Evolutionary conservation across 306 rosid genomes (phyloP).

Genomic region (Biancaea sappan): DNA sequence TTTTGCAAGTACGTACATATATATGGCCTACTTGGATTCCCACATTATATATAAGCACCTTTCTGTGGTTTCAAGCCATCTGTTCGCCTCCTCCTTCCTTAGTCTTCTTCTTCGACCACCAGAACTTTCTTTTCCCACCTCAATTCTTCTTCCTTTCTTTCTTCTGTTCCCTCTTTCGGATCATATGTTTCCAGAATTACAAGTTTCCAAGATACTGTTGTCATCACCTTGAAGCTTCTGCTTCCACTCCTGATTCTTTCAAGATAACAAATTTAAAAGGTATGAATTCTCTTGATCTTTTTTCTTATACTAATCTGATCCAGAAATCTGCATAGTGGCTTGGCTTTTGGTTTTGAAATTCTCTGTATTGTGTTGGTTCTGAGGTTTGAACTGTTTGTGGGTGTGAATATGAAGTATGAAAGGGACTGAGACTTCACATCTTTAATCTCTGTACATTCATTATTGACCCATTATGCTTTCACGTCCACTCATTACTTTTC

Average conservation of each 20-base stretch:
- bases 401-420: not conserved
- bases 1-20: conserved; percentile 18
- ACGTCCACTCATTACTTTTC: not conserved
- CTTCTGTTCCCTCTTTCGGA: not conserved
- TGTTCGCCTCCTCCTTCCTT: conserved; percentile 1
- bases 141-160: conserved; percentile 25
- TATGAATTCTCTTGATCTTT: conserved; percentile 22
- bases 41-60: conserved; percentile 29
- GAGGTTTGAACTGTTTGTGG: not conserved
- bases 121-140: not conserved
- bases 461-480: not conserved
- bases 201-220: not conserved
- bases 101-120: not conserved
- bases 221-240: conserved; percentile 27
- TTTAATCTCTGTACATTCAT: not conserved
- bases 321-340: not conserved
- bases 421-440: not conserved
- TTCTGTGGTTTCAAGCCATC: conserved; percentile 9
- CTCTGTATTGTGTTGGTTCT: not conserved
- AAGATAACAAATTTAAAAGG: too few species aligned
- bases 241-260: not conserved
- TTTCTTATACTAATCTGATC: not conserved
- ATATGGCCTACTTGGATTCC: not conserved
- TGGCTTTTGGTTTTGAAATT: not conserved
- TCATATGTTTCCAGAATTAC: conserved; percentile 10